Conservation (phyloP, 139 green algal species). For the Spirogloea muscicola region DNA sequence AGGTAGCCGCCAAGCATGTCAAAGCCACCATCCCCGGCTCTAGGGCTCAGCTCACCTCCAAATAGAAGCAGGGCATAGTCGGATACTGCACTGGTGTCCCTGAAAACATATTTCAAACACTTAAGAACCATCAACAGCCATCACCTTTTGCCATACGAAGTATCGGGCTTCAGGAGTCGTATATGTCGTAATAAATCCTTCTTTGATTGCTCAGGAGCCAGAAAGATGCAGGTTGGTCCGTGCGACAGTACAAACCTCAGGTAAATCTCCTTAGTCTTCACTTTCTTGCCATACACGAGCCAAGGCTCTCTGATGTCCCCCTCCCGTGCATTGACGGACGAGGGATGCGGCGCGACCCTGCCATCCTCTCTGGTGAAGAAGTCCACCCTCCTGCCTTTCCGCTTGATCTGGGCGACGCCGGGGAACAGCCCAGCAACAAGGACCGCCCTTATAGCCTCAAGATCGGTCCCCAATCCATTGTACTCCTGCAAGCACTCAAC, state of each 20-base stretch:
- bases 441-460: conserved; percentile 65
- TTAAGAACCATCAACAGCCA: too few relatives aligned
- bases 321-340: conserved; percentile 50
- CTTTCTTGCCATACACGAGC: conserved; percentile 77
- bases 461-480: conserved; percentile 9
- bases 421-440: conserved; percentile 79
- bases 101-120: too few relatives aligned
- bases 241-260: too few relatives aligned
- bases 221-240: too few relatives aligned
- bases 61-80: conserved; percentile 52
- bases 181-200: too few relatives aligned
- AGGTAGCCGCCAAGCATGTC: conserved; percentile 23
- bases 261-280: conserved; percentile 54
- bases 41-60: conserved; percentile 36
- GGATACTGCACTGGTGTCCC: conserved; percentile 50
- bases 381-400: neutral
- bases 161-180: too few relatives aligned
- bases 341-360: conserved; percentile 40
- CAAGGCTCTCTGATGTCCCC: conserved; percentile 2
- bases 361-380: conserved; percentile 20
- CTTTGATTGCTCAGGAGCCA: too few relatives aligned
- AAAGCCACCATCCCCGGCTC: neutral
- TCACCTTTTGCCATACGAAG: too few relatives aligned
- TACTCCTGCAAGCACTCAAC: conserved; percentile 19
- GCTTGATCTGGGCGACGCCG: conserved; percentile 56